These are phyloP conservation scores for Melanomma pulvis-pyrius DNA, from an alignment of 495 filamentous ascomycete species.

Conservation along the genomic window DNA sequence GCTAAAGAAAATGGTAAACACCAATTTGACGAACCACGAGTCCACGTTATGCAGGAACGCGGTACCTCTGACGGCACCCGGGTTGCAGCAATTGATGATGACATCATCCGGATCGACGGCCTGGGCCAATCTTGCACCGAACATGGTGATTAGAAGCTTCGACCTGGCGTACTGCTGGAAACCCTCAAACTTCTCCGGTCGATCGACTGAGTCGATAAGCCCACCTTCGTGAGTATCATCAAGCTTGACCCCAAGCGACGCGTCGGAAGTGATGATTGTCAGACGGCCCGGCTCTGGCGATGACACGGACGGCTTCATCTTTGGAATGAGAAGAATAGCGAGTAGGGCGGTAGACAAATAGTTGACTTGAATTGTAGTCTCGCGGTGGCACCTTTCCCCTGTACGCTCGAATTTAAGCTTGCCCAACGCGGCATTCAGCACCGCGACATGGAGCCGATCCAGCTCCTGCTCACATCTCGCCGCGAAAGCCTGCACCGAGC, in stretches of 20 bases:
- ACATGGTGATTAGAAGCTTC: background rate
- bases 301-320: constrained; percentile 34
- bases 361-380: constrained; percentile 57
- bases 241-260: background rate
- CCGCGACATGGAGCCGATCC: constrained; percentile 46
- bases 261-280: constrained; percentile 38
- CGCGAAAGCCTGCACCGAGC: constrained; percentile 54
- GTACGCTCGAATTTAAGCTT: constrained; percentile 38
- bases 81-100: background rate
- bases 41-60: background rate
- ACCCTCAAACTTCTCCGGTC: background rate
- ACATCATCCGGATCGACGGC: background rate
- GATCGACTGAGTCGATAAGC: background rate
- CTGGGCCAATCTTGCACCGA: background rate
- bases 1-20: background rate
- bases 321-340: constrained; percentile 46
- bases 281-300: constrained; percentile 31
- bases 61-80: background rate
- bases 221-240: background rate
- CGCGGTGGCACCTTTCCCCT: constrained; percentile 44
- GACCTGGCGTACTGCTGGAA: background rate
- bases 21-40: background rate
- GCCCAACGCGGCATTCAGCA: constrained; percentile 52
- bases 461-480: constrained; percentile 45
- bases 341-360: constrained; percentile 37